Evolutionary conservation across 805 yeast genomes (phyloP).

Genomic region (Candida rishiriensis): DNA sequence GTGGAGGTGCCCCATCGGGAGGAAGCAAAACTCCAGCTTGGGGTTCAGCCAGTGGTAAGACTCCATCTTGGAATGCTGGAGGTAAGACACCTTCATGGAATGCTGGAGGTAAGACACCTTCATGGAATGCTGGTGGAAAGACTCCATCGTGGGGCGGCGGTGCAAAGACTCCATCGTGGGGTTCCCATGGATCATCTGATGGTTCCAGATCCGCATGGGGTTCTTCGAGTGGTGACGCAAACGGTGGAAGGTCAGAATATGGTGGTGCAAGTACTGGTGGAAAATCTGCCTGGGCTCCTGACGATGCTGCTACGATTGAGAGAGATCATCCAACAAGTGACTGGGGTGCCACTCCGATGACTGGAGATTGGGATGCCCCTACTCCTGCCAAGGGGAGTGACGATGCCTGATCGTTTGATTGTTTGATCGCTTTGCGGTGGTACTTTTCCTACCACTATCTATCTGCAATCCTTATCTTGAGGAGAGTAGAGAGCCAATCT

Average conservation of each 20-base stretch:
- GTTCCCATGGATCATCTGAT: conserved; percentile 24
- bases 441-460: too few species aligned
- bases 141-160: conserved; percentile 33
- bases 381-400: conserved; percentile 36
- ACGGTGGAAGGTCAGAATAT: conserved; percentile 46
- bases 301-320: conserved; percentile 13
- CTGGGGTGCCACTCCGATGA: conserved; percentile 40
- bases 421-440: too few species aligned
- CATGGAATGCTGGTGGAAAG: conserved; percentile 41
- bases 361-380: conserved; percentile 44
- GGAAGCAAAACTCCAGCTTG: conserved; percentile 44
- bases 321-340: conserved; percentile 19
- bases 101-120: conserved; percentile 46
- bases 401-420: background rate
- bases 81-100: conserved; percentile 29
- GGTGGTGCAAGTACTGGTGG: conserved; percentile 25
- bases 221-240: conserved; percentile 23
- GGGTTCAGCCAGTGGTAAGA: conserved; percentile 29
- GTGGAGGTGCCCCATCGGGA: background rate
- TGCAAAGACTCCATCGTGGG: conserved; percentile 53
- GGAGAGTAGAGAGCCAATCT: too few species aligned
- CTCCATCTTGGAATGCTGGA: conserved; percentile 31
- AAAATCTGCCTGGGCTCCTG: conserved; percentile 42
- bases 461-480: too few species aligned
- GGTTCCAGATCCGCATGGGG: conserved; percentile 27